Base-by-base conservation (phyloP, 2,329 filamentous ascomycete genomes). In the Diaporthe vexans region DNA sequence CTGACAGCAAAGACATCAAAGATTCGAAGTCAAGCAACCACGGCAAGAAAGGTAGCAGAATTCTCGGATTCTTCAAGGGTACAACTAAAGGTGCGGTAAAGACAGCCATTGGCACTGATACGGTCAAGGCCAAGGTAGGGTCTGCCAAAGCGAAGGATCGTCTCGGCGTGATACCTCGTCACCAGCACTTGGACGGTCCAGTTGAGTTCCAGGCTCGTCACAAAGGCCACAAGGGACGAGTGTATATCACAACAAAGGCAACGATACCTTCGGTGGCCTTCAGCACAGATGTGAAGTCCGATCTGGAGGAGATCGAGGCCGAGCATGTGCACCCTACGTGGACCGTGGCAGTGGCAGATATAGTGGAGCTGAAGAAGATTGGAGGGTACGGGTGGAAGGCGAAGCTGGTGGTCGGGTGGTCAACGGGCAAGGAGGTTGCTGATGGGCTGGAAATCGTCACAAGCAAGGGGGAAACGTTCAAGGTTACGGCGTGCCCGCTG, bases 301-400 rank as follows among this genome's bases (percentile, higher is more conserved):
- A 86, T 4, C 86, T 86, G 40, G 86, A 88, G 11, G 89, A 86
- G 3, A 91, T 90, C 46, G 89, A 91, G 24, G 79, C 84, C 71
- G 85, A 87, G 17, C 84, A 88, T 26, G 77, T 91, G 6, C 88
- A 91, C 33, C 91, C 93, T 0, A 82, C 90, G 0, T 97, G 94
- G 90, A 92, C 89, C 8, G 86, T 97, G 0, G 88, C 93, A 0
- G 88, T 97, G 4, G 87, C 87, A 0, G 93, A 96, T 21, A 92
- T 97, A 59, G 85, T 82, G 68, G 94, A 95, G 81, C 80, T 97
- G 71, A 93, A 91, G 81, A 97, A 97, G 83, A 85, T 95, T 1
- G 94, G 94, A 6, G 94, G 94, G 0, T 86, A 95, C 48, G 94
- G 94, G 0, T 97, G 94, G 94, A 97, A 97, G 83, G 91, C 91